Base-by-base conservation (phyloP, 352 stramenopile genomes). In the Globisporangium mamillatum region DNA sequence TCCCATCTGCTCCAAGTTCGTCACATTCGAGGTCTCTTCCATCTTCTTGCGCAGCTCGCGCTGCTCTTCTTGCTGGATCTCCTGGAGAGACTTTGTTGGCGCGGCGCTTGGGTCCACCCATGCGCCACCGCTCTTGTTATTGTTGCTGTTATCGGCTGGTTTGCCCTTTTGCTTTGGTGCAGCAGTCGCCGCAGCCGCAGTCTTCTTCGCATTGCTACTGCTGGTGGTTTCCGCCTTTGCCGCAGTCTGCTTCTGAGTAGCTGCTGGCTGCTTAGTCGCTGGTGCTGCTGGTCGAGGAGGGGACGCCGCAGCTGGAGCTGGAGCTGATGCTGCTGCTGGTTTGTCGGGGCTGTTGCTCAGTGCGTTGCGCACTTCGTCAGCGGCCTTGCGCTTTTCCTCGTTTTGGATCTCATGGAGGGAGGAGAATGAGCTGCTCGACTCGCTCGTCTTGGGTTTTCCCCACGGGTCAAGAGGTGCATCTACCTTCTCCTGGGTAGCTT, bases 41-140 rank as follows among this genome's bases (percentile, higher is more conserved):
- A 88, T 80, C 60, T 82, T 78, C 68, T 77, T 78, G 20, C 87
- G 82, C 68, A 90, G 71, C 56, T 87, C 82, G 41, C 84, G 81
- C 36, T 93, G 83, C 60, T 94, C 84, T 74, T 94, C 84, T 29
- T 88, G 76, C 58, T 95, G 88, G 63, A 96, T 96, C 22, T 92
- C 80, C 64, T 94, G 92, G 1, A 96, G 76, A 5, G 85, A 91
- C 57, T 89, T 82, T 63, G 29, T 36, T n/a, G 67, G 53, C 1
- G 63, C 60, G 1, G 71, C 27, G 24, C 66, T 56, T 59, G 66
- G 66, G 34, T 72, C 79, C 25, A 73, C 75, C 82, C 83, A 90
- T 8, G 78, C 72, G 25, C 73, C 78, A 18, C 71, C 63, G 48
- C 77, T 29, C n/a, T 74, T 75, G 32, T 69, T 66, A 1, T 56